phyloP scores from a whole-genome alignment of 768 basidiomycete genomes.

The Leucocoprinus sp. region DNA sequence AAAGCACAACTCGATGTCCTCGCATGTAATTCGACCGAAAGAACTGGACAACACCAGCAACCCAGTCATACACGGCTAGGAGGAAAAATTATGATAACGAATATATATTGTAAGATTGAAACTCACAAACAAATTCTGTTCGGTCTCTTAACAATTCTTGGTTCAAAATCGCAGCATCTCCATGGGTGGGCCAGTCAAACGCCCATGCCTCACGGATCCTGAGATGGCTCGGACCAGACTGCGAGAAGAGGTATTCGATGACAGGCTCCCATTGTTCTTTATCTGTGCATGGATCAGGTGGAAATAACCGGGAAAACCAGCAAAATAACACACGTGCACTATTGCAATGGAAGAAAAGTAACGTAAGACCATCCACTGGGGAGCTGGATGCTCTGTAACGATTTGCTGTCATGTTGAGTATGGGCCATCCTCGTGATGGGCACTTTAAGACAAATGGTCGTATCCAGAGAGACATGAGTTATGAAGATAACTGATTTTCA shows the following conservation, averaged over 20 bases:
- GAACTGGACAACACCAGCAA: constrained; percentile 26
- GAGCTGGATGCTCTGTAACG: constrained; percentile 25
- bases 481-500: too few relatives aligned
- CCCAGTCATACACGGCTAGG: constrained; percentile 31
- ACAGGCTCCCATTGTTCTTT: constrained; percentile 51
- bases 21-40: constrained; percentile 22
- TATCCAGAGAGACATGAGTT: constrained; percentile 5
- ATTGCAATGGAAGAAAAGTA: constrained; percentile 40
- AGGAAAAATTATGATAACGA: too few relatives aligned
- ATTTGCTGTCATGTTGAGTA: constrained; percentile 37
- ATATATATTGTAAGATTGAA: neutral
- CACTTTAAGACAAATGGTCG: constrained; percentile 16
- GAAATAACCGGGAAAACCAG: neutral
- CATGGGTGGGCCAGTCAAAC: constrained; percentile 44
- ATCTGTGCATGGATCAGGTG: constrained; percentile 22
- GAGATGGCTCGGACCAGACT: constrained; percentile 17
- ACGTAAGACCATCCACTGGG: constrained; percentile 27
- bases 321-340: constrained; percentile 32
- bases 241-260: constrained; percentile 29
- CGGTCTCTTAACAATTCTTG: constrained; percentile 22
- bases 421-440: constrained; percentile 12
- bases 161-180: constrained; percentile 40
- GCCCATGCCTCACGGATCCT: constrained; percentile 39
- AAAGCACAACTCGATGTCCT: constrained; percentile 28
- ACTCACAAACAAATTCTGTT: constrained; percentile 29